Evolutionary conservation across 257 asterid genomes (phyloP).

Genomic region (Solanum chmielewskii): DNA sequence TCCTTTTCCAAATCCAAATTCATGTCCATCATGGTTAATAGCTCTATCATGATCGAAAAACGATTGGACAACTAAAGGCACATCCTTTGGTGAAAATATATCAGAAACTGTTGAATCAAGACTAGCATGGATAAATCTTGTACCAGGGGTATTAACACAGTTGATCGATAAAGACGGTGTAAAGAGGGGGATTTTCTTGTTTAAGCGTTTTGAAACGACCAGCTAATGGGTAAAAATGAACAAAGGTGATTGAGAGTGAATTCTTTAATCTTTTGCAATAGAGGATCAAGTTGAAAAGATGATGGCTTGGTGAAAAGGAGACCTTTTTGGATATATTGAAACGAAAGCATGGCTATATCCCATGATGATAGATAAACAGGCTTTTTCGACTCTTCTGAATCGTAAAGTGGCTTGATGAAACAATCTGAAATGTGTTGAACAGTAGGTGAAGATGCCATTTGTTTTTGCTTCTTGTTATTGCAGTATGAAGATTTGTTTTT

Average conservation of each 20-base stretch:
- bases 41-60: constrained; percentile 24
- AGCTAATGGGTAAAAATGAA: constrained; percentile 21
- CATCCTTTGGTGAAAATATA: constrained; percentile 17
- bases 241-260: constrained; percentile 20
- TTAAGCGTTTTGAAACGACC: constrained; percentile 18
- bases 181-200: constrained; percentile 9
- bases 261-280: constrained; percentile 7
- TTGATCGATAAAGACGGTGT: constrained; percentile 16
- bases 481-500: neutral
- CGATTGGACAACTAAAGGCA: constrained; percentile 13
- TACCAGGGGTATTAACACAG: constrained; percentile 16
- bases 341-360: constrained; percentile 15
- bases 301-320: constrained; percentile 19
- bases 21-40: constrained; percentile 27
- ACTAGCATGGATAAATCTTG: constrained; percentile 19
- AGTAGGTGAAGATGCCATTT: neutral
- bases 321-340: constrained; percentile 22
- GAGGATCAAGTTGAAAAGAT: neutral
- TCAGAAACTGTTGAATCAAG: constrained; percentile 5
- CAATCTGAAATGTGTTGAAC: constrained; percentile 15
- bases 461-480: neutral
- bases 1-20: constrained; percentile 28
- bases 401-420: constrained; percentile 14
- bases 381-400: constrained; percentile 2
- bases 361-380: constrained; percentile 13